phyloP scores from a whole-genome alignment of 768 basidiomycete species.

The Lepiota brunneoincarnata region DNA sequence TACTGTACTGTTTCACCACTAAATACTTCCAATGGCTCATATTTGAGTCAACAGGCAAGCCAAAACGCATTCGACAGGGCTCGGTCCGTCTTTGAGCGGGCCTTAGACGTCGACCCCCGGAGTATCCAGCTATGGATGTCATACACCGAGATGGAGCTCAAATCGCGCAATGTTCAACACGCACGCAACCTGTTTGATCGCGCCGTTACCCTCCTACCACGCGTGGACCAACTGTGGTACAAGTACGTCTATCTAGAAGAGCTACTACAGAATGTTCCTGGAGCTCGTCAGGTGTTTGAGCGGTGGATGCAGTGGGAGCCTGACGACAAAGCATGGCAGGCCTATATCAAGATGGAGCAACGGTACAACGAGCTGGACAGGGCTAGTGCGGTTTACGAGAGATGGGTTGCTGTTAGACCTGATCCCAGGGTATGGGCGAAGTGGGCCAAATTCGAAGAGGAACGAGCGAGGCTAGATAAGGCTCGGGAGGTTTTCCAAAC shows the following conservation, averaged over 20 bases:
- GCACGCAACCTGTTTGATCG: slow-evolving; percentile 96
- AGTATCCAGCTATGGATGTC: slow-evolving; percentile 90
- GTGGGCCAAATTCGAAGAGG: slow-evolving; percentile 86
- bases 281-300: slow-evolving; percentile 96
- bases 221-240: slow-evolving; percentile 98
- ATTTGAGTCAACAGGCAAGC: slow-evolving; percentile 56
- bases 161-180: slow-evolving; percentile 96
- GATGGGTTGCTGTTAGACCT: slow-evolving; percentile 75
- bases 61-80: slow-evolving; percentile 97
- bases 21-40: neutral
- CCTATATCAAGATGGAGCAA: slow-evolving; percentile 98
- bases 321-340: slow-evolving; percentile 99
- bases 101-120: slow-evolving; percentile 91
- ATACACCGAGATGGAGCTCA: slow-evolving; percentile 97
- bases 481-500: slow-evolving; percentile 88
- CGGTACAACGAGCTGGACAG: slow-evolving; percentile 90
- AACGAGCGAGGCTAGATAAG: slow-evolving; percentile 70
- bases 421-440: slow-evolving; percentile 85
- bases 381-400: slow-evolving; percentile 89
- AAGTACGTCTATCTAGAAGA: slow-evolving; percentile 99
- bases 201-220: slow-evolving; percentile 92
- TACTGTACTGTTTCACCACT: slow-evolving; percentile 24
- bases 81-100: slow-evolving; percentile 94
- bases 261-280: slow-evolving; percentile 91
- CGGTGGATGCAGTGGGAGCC: slow-evolving; percentile 99